phyloP scores from a whole-genome alignment of 331 rosid genomes.

The Phaseolus coccineus region DNA sequence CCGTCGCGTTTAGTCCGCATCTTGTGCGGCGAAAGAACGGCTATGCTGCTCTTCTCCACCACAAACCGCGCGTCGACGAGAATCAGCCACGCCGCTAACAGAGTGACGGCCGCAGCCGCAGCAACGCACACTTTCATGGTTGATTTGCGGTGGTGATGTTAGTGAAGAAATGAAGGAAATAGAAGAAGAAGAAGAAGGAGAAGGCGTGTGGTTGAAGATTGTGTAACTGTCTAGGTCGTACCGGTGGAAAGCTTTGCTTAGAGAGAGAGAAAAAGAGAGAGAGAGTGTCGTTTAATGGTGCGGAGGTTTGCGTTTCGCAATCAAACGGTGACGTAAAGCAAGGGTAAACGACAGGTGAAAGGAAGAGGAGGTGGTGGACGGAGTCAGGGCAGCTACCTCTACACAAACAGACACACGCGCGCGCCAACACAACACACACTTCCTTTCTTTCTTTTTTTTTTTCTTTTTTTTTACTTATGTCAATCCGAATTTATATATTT shows the following conservation, averaged over 20 bases:
- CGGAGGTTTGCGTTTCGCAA: conserved; percentile 55
- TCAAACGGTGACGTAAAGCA: conserved; percentile 71
- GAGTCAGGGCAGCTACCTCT: conserved; percentile 51
- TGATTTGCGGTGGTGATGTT: neutral
- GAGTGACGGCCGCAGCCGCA: neutral
- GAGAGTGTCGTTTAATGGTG: conserved; percentile 36
- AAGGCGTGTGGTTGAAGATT: conserved; percentile 37
- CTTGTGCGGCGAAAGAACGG: conserved; percentile 61
- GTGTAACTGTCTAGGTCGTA: conserved; percentile 51
- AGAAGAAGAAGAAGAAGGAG: neutral
- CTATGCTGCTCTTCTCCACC: conserved; percentile 82
- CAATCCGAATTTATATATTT: neutral
- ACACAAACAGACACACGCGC: neutral
- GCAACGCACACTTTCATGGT: conserved; percentile 24
- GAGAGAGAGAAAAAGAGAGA: conserved; percentile 40
- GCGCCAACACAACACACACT: neutral
- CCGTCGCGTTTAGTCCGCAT: conserved; percentile 63
- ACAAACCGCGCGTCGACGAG: conserved; percentile 60
- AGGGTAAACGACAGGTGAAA: conserved; percentile 50
- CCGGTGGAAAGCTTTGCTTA: conserved; percentile 40
- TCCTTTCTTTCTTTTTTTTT: neutral
- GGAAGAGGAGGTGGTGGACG: conserved; percentile 52
- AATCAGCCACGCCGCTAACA: conserved; percentile 3
- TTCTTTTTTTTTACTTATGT: neutral
- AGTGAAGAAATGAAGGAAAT: neutral